Percentiles rank a stretch among this genome's conserved stretches.
phyloP scores from a whole-genome alignment of 2,329 filamentous ascomycete genomes.

The Epicoccum sorghinum region DNA sequence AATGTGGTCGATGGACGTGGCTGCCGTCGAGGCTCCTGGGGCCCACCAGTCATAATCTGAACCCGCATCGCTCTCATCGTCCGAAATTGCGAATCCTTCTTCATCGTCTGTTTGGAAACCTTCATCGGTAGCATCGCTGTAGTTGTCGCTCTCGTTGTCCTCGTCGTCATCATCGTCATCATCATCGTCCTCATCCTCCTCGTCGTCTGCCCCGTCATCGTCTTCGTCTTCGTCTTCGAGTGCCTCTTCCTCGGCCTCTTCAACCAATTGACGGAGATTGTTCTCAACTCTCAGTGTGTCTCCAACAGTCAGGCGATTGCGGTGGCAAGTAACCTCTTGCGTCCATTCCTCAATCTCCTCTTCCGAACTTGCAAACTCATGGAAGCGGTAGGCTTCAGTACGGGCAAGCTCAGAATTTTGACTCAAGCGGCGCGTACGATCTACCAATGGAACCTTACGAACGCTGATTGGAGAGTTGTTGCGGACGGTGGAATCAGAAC shows the following conservation, averaged over 20 bases:
- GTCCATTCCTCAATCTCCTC: constrained; percentile 94
- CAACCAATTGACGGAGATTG: constrained; percentile 80
- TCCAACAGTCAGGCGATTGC: constrained; percentile 79
- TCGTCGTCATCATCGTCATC: constrained; percentile 57
- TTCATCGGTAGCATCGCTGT: constrained; percentile 57
- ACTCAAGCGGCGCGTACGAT: constrained; percentile 44
- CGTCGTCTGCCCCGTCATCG: constrained; percentile 57
- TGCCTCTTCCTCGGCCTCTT: constrained; percentile 91
- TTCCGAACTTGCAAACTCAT: constrained; percentile 89
- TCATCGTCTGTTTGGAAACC: constrained; percentile 85
- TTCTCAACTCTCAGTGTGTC: constrained; percentile 92
- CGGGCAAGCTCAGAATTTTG: constrained; percentile 53
- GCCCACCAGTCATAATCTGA: constrained; percentile 72
- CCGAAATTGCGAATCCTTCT: constrained; percentile 72
- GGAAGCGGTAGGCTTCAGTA: constrained; percentile 69
- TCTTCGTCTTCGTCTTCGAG: constrained; percentile 65
- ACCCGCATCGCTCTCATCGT: constrained; percentile 68
- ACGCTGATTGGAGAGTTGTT: constrained; percentile 54
- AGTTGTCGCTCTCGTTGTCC: constrained; percentile 51
- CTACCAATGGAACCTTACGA: constrained; percentile 45
- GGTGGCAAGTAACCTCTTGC: constrained; percentile 67
- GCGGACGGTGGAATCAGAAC: constrained; percentile 58
- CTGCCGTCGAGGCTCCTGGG: constrained; percentile 56
- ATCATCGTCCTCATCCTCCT: constrained; percentile 49
- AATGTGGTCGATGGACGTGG: constrained; percentile 56